Base-by-base conservation (phyloP, 768 basidiomycete genomes). In the Mycena alexandri region DNA sequence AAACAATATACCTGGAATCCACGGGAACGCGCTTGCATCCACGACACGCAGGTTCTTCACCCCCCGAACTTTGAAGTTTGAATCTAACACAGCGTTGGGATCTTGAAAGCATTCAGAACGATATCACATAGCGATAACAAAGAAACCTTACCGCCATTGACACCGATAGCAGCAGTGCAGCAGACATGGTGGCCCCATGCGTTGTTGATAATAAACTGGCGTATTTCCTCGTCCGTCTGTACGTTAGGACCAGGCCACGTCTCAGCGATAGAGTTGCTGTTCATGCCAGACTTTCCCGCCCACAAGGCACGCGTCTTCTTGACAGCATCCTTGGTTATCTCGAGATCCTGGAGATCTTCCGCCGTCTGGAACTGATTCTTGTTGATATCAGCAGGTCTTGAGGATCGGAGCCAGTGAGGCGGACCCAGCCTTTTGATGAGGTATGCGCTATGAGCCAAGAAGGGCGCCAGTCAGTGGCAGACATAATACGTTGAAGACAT, bases 1-100 rank as follows among this genome's bases (percentile, higher is more conserved):
- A 17, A 48, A 13, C 24, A 57, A 29, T 41, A 11, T 17, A 50
- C 67, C 63, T 3, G 67, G 62, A 38, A 68, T 59, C 48, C 36
- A 62, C 21, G 58, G 57, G 55, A 71, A 55, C 24, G 71, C 61
- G 22, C 68, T 70, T 2, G 65, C 65, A 55, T 73, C 72, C 11
- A 73, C 71, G n/a, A 73, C 68, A 22, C 72, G 63, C 47, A 73
- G 25, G 17, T 59, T 62, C 25, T 36, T 53, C 11, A 72, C 68
- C 1, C 71, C 71, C 12, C 71, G 69, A 7, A 73, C 72, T 53
- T 54, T 68, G 24, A 73, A 72, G 33, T 72, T 54, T 17, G 48
- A 61, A 54, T 72, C 65, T 1, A 72, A 59, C n/a, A 73, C 72
- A 5, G 68, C 72, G 19, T 55, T 63, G 25, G 54, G 11, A 34